A percentile compares a stretch with the other conserved stretches of the same genome.
phyloP scores from a whole-genome alignment of 768 basidiomycete species.

The Mycena rebaudengoi region DNA sequence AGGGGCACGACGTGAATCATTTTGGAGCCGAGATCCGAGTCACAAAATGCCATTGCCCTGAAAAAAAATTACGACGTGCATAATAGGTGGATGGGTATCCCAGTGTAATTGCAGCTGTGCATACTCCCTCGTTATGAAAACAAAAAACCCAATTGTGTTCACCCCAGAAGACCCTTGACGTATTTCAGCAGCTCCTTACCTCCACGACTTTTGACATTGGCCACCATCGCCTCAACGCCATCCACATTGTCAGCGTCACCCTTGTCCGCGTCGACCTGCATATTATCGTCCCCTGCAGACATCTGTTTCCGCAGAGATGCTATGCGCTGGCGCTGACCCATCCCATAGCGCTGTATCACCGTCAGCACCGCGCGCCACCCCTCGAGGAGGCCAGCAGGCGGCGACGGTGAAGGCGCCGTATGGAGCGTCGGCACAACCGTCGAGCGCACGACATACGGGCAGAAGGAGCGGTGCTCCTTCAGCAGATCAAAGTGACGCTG shows the following conservation, averaged over 20 bases:
- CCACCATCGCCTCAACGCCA: conserved; percentile 77
- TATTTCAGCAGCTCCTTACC: conserved; percentile 77
- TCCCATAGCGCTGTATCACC: conserved; percentile 71
- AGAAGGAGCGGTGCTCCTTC: conserved; percentile 86
- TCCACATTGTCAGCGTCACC: conserved; percentile 32
- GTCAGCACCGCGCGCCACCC: conserved; percentile 86
- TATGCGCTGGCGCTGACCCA: conserved; percentile 61
- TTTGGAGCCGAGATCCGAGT: not conserved
- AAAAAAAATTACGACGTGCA: too few relatives aligned
- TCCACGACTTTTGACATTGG: conserved; percentile 77
- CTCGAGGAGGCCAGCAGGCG: conserved; percentile 52
- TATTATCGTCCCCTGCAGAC: conserved; percentile 24
- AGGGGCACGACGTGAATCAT: conserved; percentile 7
- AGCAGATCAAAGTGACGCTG: conserved; percentile 74
- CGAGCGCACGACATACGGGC: conserved; percentile 82
- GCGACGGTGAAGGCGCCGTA: conserved; percentile 35
- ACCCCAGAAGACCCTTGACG: conserved; percentile 55
- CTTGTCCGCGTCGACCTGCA: conserved; percentile 47
- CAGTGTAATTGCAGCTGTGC: too few relatives aligned
- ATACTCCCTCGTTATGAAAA: too few relatives aligned
- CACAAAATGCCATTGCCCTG: too few relatives aligned
- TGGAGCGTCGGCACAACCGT: conserved; percentile 69
- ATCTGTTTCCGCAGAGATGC: conserved; percentile 32
- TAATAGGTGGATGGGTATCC: too few relatives aligned
- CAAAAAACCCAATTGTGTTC: not conserved